Evolutionary conservation across 306 rosid species (phyloP).

Genomic region (Castanospermum australe): DNA sequence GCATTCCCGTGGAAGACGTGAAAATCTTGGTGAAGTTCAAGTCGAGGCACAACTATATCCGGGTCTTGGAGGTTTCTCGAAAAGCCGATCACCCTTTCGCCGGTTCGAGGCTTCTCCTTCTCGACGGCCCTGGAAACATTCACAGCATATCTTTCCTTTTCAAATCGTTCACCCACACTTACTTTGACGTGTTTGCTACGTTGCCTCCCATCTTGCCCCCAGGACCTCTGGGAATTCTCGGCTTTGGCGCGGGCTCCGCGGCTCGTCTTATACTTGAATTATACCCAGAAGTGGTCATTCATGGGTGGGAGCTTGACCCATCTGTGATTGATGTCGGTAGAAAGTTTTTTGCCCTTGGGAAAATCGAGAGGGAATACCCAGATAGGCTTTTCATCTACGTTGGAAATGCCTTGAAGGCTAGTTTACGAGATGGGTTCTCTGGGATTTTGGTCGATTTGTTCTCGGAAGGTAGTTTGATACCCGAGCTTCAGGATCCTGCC

Average conservation of each 20-base stretch:
- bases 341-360: constrained; percentile 59
- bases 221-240: constrained; percentile 78
- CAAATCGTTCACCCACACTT: constrained; percentile 67
- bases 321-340: constrained; percentile 77
- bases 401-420: constrained; percentile 68
- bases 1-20: constrained; percentile 68
- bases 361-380: constrained; percentile 51
- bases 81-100: constrained; percentile 81
- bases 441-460: constrained; percentile 87
- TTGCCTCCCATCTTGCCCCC: constrained; percentile 76
- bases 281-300: constrained; percentile 56
- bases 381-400: constrained; percentile 57
- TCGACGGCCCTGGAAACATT: constrained; percentile 88
- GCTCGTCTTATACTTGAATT: constrained; percentile 60
- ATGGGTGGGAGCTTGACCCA: constrained; percentile 91
- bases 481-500: constrained; percentile 71
- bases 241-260: constrained; percentile 85
- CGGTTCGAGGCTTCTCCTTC: constrained; percentile 87
- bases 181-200: constrained; percentile 84
- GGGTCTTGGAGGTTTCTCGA: constrained; percentile 78
- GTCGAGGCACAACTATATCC: constrained; percentile 75
- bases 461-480: constrained; percentile 60
- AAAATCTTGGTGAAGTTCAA: constrained; percentile 66
- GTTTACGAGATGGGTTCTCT: constrained; percentile 58
- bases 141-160: constrained; percentile 81